Evolutionary conservation across 495 filamentous ascomycete genomes (phyloP).

Genomic region (Parathielavia hyrcaniae): DNA sequence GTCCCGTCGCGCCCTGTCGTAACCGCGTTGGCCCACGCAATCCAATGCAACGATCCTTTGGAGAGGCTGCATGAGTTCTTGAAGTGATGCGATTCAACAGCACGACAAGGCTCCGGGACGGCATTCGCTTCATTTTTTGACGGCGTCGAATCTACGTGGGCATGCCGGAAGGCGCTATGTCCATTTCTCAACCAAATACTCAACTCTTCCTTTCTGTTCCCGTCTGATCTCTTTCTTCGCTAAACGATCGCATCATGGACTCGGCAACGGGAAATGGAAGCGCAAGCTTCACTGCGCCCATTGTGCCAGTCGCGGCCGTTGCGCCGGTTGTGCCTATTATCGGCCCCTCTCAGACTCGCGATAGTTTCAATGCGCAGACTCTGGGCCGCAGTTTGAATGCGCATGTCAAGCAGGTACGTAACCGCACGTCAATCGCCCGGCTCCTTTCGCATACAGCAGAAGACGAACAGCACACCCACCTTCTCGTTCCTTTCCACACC

Average conservation of each 20-base stretch:
- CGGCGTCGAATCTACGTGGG: neutral
- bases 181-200: neutral
- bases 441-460: slow-evolving; percentile 2
- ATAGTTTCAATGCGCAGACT: slow-evolving; percentile 40
- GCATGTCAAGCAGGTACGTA: slow-evolving; percentile 44
- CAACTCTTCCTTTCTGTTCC: neutral
- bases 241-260: slow-evolving; percentile 12
- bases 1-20: neutral
- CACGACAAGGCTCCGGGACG: slow-evolving; percentile 4
- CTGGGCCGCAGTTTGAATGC: slow-evolving; percentile 40
- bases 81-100: neutral
- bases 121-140: neutral
- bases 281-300: neutral
- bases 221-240: neutral
- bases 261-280: neutral
- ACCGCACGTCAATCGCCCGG: slow-evolving; percentile 13
- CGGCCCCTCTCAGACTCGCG: slow-evolving; percentile 25
- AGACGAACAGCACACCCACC: neutral
- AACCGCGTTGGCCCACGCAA: neutral
- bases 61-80: neutral
- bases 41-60: neutral
- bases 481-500: neutral
- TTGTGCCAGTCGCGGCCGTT: slow-evolving; percentile 11
- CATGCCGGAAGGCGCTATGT: neutral
- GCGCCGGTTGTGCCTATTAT: slow-evolving; percentile 17